These are phyloP conservation scores for Brasilioporus rufonigricans DNA, from an alignment of 768 basidiomycete genomes.

Conservation along the genomic window DNA sequence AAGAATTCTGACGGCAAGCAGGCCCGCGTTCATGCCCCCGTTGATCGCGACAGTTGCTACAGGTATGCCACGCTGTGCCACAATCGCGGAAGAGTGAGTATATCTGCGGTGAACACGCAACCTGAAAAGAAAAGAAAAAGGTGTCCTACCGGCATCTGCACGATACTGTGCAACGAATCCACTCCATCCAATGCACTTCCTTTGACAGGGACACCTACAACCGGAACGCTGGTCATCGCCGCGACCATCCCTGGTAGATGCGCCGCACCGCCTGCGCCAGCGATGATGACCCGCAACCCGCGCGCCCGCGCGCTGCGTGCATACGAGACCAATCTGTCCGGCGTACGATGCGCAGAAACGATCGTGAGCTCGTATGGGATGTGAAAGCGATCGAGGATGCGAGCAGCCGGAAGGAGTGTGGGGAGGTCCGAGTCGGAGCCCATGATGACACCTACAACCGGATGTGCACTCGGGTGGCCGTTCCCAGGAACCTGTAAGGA, in stretches of 20 bases:
- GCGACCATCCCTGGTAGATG: conserved; percentile 99
- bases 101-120: not conserved
- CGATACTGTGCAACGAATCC: conserved; percentile 95
- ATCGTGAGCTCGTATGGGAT: conserved; percentile 94
- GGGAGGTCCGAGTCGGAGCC: conserved; percentile 98
- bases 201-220: conserved; percentile 96
- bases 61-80: conserved; percentile 89
- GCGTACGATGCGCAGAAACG: conserved; percentile 95
- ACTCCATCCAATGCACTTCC: conserved; percentile 93
- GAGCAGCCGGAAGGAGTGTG: conserved; percentile 85
- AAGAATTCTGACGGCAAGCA: conserved; percentile 90
- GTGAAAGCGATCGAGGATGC: conserved; percentile 75
- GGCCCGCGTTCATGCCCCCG: conserved; percentile 89
- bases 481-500: conserved; percentile 40
- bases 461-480: conserved; percentile 60
- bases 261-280: conserved; percentile 97
- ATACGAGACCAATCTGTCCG: conserved; percentile 79
- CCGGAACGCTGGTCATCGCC: conserved; percentile 86
- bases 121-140: not conserved
- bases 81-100: conserved; percentile 1
- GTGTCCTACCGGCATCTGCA: conserved; percentile 92
- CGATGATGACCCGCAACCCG: conserved; percentile 76
- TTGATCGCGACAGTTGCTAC: conserved; percentile 98
- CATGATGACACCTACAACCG: conserved; percentile 95
- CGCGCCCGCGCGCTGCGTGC: conserved; percentile 68